Evolutionary conservation across 2,329 filamentous ascomycete species (phyloP).

Genomic region (Pseudocercospora eumusae): DNA sequence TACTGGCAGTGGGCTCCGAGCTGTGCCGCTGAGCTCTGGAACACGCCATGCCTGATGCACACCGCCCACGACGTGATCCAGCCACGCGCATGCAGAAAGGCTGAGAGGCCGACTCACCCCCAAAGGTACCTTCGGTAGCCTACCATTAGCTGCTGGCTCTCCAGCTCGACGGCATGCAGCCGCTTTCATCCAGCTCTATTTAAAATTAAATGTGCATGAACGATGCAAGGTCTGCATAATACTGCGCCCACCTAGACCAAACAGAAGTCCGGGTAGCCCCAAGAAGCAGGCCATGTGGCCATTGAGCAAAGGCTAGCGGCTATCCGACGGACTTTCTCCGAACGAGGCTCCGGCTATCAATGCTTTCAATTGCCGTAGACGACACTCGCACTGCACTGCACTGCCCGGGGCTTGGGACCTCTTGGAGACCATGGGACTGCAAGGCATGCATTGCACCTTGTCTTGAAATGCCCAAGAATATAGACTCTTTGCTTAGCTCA

Average conservation of each 20-base stretch:
- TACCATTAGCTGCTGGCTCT: neutral
- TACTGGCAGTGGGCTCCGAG: neutral
- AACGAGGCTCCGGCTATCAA: neutral
- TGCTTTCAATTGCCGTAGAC: neutral
- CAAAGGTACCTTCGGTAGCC: neutral
- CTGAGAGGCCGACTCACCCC: neutral
- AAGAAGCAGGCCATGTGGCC: neutral
- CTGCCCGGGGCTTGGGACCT: neutral
- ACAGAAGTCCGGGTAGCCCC: neutral
- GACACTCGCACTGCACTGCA: neutral
- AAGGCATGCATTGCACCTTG: neutral
- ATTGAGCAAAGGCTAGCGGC: neutral
- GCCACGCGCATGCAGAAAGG: neutral
- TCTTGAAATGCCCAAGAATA: neutral
- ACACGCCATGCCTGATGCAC: neutral
- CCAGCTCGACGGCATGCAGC: neutral
- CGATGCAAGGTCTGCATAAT: neutral
- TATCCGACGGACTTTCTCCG: neutral
- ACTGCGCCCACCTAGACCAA: neutral
- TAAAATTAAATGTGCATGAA: neutral
- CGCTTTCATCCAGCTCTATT: too few species aligned
- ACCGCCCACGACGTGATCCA: neutral
- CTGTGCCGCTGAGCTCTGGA: neutral
- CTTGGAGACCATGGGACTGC: neutral
- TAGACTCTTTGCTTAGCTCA: neutral